Evolutionary conservation across 345 rosid genomes (phyloP).

Genomic region (Leavenworthia alabamica): DNA sequence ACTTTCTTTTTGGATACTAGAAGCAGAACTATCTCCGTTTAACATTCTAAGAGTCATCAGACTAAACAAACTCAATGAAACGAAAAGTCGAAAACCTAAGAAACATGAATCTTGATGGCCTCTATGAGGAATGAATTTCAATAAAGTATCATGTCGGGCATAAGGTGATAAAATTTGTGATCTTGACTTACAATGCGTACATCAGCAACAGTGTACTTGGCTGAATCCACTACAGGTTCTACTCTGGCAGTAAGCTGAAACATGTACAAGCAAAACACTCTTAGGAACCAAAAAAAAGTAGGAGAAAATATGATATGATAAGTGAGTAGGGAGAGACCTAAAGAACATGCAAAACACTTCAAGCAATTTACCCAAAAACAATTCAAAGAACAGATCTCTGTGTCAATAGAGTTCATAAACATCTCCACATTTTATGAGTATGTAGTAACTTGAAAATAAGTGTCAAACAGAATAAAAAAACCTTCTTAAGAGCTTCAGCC

Average conservation of each 20-base stretch:
- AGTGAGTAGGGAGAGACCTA: neutral
- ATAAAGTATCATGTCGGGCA: neutral
- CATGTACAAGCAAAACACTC: conserved; percentile 2
- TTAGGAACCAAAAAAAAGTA: neutral
- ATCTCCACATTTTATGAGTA: neutral
- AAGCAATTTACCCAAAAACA: neutral
- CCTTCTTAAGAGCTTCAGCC: conserved; percentile 99
- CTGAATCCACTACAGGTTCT: conserved; percentile 67
- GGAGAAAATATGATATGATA: neutral
- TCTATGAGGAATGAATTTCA: neutral
- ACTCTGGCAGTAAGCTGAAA: conserved; percentile 73
- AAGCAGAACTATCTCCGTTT: neutral
- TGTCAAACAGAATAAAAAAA: conserved; percentile 18
- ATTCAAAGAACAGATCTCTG: neutral
- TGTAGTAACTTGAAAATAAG: neutral
- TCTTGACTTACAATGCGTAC: conserved; percentile 84
- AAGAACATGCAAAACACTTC: neutral
- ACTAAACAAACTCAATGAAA: neutral
- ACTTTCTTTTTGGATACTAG: neutral
- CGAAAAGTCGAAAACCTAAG: neutral
- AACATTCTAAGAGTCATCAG: neutral
- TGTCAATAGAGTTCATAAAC: neutral
- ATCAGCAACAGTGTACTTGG: conserved; percentile 91
- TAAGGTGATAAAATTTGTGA: neutral
- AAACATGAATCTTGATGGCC: neutral